Base-by-base conservation (phyloP, 202 grass and related monocot species). In the Zizania palustris region DNA sequence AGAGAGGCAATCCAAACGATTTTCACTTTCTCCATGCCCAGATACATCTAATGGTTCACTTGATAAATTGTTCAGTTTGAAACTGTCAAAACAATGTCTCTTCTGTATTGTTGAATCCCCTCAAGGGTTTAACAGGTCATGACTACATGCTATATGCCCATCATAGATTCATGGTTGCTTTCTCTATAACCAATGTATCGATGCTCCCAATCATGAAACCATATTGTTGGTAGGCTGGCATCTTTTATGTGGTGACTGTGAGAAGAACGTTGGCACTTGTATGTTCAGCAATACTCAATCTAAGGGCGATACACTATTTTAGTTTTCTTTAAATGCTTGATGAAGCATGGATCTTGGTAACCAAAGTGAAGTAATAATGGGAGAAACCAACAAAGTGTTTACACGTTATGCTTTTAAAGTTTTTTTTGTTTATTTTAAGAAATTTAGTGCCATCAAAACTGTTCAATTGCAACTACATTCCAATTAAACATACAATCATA, bases 401-500 rank as follows among this genome's bases (percentile, higher is more conserved):
- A 39, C 44, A 39, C 12, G 39, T 22, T 15, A 65, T 11, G 35
- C n/a, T 41, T 16, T 20, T 48, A 18, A 63, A 72, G 20, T 63
- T 6, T 3, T 3, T 42, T 70, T 37, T 36, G 49, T 65, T 62
- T 14, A 39, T 48, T 44, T 80, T 18, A 39, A 71, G 77, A 50
- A 13, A 49, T 38, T 21, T 43, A 7, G 42, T 61, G 66, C 60
- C 43, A 15, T 22, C 72, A 60, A 60, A 36, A n/a, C 40, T 55
- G 36, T 72, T 9, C 19, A 43, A 43, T 9, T 72, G 19, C 35
- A 53, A 33, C 10, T 15, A 53, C 54, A 63, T 71, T 72, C 34
- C 67, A 63, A 60, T 34, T n/a, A 71, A 20, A 80, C 62, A 60
- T 35, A 55, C 59, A 62, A 11, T 49, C 56, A 34, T 63, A 63